phyloP scores from a whole-genome alignment of 2,329 filamentous ascomycete species.

The Stemphylium beticola region DNA sequence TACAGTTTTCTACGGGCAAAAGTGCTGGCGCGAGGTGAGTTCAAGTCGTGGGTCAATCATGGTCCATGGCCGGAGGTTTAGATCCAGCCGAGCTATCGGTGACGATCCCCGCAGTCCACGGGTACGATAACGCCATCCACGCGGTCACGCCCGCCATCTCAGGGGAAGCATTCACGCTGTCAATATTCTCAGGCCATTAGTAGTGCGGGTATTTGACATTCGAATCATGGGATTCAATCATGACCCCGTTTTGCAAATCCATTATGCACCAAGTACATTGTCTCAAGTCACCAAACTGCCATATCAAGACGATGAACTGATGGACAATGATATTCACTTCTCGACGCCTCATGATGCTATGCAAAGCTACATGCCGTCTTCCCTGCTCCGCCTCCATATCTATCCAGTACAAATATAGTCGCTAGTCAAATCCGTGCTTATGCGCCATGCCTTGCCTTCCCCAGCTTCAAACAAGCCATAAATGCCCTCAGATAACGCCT shows the following conservation, averaged over 20 bases:
- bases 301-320: neutral
- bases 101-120: conserved; percentile 15
- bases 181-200: neutral
- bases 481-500: conserved; percentile 21
- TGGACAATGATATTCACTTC: conserved; percentile 2
- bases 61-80: conserved; percentile 12
- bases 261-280: neutral
- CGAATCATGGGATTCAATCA: no score
- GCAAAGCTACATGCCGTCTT: conserved; percentile 1
- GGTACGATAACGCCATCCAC: conserved; percentile 16
- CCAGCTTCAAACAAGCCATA: conserved; percentile 22
- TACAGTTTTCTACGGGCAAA: conserved; percentile 7
- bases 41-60: conserved; percentile 7
- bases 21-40: conserved; percentile 9
- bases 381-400: neutral
- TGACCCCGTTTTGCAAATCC: neutral
- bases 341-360: conserved; percentile 1
- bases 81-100: conserved; percentile 18
- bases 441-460: conserved; percentile 9
- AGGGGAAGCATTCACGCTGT: neutral
- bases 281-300: neutral
- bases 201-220: no score
- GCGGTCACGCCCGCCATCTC: conserved; percentile 3
- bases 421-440: neutral
- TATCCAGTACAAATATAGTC: conserved; percentile 8